These are phyloP conservation scores for Arabis hirsuta DNA, from an alignment of 345 rosid species.

Conservation along the genomic window DNA sequence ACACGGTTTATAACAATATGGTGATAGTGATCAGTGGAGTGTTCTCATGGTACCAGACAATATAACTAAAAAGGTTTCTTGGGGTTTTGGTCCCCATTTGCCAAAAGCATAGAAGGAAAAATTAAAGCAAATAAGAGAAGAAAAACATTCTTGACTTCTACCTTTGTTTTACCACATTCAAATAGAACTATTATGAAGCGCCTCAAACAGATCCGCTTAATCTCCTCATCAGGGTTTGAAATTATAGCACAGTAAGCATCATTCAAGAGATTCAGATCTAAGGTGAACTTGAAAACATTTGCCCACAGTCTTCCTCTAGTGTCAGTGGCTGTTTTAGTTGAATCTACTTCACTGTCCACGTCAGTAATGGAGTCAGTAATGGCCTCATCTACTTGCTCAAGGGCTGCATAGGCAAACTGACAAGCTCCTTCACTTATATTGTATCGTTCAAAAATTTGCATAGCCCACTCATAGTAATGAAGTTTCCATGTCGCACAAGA, in stretches of 20 bases:
- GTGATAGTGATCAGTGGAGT: slow-evolving; percentile 11
- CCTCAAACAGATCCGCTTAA: slow-evolving; percentile 91
- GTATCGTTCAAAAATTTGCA: slow-evolving; percentile 95
- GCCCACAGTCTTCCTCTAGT: slow-evolving; percentile 94
- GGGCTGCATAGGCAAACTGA: slow-evolving; percentile 96
- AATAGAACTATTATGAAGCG: slow-evolving; percentile 85
- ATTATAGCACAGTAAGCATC: slow-evolving; percentile 98
- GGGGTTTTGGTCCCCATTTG: neutral
- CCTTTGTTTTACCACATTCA: slow-evolving; percentile 90
- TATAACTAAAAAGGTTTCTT: neutral
- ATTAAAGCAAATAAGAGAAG: slow-evolving; percentile 17
- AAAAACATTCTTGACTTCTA: slow-evolving; percentile 40
- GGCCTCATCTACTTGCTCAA: slow-evolving; percentile 98
- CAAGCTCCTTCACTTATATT: slow-evolving; percentile 86
- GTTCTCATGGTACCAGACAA: slow-evolving; percentile 17
- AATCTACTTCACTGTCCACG: slow-evolving; percentile 40
- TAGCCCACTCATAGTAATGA: slow-evolving; percentile 96
- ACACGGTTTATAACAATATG: neutral
- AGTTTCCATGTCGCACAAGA: slow-evolving; percentile 84
- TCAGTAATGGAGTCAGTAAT: slow-evolving; percentile 25
- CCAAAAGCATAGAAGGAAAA: slow-evolving; percentile 15
- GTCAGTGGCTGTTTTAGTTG: slow-evolving; percentile 59
- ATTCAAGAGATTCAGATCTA: slow-evolving; percentile 80
- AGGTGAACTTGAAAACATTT: slow-evolving; percentile 85
- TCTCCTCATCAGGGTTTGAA: slow-evolving; percentile 98